These are phyloP conservation scores for Furcasterigmium furcatum DNA, from an alignment of 2,329 filamentous ascomycete genomes.

Conservation along the genomic window DNA sequence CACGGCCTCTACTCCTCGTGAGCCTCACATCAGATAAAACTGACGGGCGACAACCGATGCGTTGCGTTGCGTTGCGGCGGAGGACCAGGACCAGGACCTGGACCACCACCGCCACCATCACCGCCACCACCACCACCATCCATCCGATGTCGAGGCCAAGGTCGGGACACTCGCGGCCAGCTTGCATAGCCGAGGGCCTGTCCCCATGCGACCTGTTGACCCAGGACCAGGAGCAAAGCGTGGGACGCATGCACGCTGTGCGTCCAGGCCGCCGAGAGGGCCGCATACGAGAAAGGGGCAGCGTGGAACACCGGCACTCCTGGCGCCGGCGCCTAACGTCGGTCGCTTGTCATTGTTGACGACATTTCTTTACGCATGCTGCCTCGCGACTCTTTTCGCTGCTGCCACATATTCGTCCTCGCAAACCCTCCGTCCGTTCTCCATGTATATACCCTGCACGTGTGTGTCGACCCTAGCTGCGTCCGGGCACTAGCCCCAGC, in stretches of 20 bases:
- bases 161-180: conserved; percentile 8
- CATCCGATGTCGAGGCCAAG: conserved; percentile 8
- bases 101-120: too few species aligned
- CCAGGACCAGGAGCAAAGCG: conserved; percentile 9
- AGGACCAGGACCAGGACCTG: too few species aligned
- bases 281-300: conserved; percentile 2
- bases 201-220: conserved; percentile 25
- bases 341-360: background rate
- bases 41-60: too few species aligned
- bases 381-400: background rate
- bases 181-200: conserved; percentile 36
- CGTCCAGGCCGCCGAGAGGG: conserved; percentile 5
- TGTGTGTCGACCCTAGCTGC: too few species aligned
- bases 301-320: background rate
- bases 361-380: background rate
- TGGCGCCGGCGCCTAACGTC: background rate
- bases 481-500: background rate
- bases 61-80: too few species aligned
- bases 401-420: background rate
- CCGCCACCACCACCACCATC: too few species aligned
- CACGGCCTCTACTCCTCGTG: too few species aligned
- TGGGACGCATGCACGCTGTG: conserved; percentile 11
- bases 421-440: too few species aligned
- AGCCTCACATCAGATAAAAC: too few species aligned
- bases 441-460: too few species aligned